Percentiles rank a stretch among this genome's conserved stretches.
These are phyloP conservation scores for Epichloe typhina DNA, from an alignment of 2,329 filamentous ascomycete species.

Conservation along the genomic window DNA sequence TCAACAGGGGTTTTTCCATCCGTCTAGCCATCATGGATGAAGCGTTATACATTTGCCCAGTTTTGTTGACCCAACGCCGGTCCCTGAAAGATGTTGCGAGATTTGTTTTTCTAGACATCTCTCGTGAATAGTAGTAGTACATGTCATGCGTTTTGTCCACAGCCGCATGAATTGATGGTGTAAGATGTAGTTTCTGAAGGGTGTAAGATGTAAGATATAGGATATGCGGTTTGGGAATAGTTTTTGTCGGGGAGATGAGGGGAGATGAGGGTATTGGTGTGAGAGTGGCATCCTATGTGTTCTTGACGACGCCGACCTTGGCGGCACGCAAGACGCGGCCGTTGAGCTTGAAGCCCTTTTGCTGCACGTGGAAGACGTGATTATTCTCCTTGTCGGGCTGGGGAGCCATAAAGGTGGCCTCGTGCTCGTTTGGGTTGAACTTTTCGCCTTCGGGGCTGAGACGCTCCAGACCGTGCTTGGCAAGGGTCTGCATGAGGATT, in stretches of 20 bases:
- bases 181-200: constrained; percentile 1
- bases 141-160: constrained; percentile 5
- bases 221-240: background rate
- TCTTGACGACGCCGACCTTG: constrained; percentile 95
- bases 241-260: background rate
- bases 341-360: constrained; percentile 92
- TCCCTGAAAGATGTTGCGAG: constrained; percentile 12
- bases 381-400: constrained; percentile 80
- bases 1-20: background rate
- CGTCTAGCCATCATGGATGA: constrained; percentile 27
- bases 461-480: constrained; percentile 87
- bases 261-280: background rate
- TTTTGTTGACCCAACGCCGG: constrained; percentile 21
- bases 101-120: background rate
- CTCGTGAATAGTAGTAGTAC: constrained; percentile 8
- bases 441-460: constrained; percentile 73
- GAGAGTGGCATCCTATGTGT: constrained; percentile 29
- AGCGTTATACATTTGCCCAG: constrained; percentile 27
- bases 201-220: background rate
- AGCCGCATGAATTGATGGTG: background rate
- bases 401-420: constrained; percentile 90
- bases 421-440: constrained; percentile 94
- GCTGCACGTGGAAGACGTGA: constrained; percentile 81
- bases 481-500: constrained; percentile 75
- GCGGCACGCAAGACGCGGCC: constrained; percentile 79